Evolutionary conservation across 768 basidiomycete genomes (phyloP).

Genomic region (Termitomyces sp.): DNA sequence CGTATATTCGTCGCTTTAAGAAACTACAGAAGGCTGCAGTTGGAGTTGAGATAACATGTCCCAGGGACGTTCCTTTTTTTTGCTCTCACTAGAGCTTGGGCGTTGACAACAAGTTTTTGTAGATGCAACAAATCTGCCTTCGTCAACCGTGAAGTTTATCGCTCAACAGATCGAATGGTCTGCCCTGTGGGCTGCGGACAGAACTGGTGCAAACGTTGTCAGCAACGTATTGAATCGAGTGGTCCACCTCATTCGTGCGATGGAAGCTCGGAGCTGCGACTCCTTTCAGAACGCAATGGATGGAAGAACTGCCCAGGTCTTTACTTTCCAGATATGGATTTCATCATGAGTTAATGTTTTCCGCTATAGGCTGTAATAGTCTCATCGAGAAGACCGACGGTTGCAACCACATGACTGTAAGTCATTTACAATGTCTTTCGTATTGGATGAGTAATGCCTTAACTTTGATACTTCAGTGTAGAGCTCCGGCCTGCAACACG

Average conservation of each 20-base stretch:
- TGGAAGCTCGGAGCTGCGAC: conserved; percentile 47
- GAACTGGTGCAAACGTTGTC: conserved; percentile 61
- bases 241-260: conserved; percentile 43
- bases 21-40: conserved; percentile 41
- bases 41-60: conserved; percentile 43
- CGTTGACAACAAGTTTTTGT: background rate
- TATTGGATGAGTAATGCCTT: background rate
- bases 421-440: conserved; percentile 10
- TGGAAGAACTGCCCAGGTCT: conserved; percentile 62
- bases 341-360: conserved; percentile 4
- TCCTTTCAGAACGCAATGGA: conserved; percentile 47
- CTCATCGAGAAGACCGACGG: conserved; percentile 47
- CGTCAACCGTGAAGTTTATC: conserved; percentile 47
- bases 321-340: background rate
- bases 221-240: conserved; percentile 29
- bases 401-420: conserved; percentile 57
- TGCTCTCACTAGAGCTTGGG: background rate
- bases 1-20: conserved; percentile 33
- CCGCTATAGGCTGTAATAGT: conserved; percentile 35
- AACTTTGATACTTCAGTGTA: conserved; percentile 29
- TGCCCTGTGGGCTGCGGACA: conserved; percentile 49
- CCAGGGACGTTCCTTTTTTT: conserved; percentile 30
- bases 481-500: conserved; percentile 54
- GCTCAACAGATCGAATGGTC: conserved; percentile 30
- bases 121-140: conserved; percentile 47